Percentiles rank a stretch among this genome's conserved stretches.
phyloP scores from a whole-genome alignment of 805 yeast species.

The Saitoella complicata region DNA sequence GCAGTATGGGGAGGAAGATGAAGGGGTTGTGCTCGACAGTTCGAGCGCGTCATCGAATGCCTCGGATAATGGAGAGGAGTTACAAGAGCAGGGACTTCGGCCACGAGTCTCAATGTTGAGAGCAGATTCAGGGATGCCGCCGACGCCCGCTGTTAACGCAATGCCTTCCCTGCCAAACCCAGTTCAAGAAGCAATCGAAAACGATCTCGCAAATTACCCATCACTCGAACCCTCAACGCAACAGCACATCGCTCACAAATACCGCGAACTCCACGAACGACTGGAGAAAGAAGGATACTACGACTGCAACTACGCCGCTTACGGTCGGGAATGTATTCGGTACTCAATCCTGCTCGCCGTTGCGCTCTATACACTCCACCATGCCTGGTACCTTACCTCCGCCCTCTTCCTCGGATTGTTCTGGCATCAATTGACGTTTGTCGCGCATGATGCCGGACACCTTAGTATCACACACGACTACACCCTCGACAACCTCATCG shows the following conservation, averaged over 20 bases:
- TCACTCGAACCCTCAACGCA: slow-evolving; percentile 56
- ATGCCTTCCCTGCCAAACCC: not conserved
- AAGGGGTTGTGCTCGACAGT: too few species aligned
- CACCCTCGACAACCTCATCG: slow-evolving; percentile 57
- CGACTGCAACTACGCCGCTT: slow-evolving; percentile 56
- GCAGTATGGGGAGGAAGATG: slow-evolving; percentile 16
- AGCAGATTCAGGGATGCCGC: not conserved
- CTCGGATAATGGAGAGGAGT: not conserved
- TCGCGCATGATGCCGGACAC: slow-evolving; percentile 86
- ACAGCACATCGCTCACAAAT: slow-evolving; percentile 34
- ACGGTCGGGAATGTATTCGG: slow-evolving; percentile 51
- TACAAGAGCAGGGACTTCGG: not conserved
- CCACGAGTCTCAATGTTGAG: not conserved
- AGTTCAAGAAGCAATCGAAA: slow-evolving; percentile 29
- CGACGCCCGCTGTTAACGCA: not conserved
- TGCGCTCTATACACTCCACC: slow-evolving; percentile 33
- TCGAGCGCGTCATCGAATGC: not conserved
- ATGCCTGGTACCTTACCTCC: slow-evolving; percentile 32
- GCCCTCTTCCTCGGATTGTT: slow-evolving; percentile 55
- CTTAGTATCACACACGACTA: slow-evolving; percentile 67
- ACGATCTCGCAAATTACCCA: slow-evolving; percentile 46
- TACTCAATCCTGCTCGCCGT: slow-evolving; percentile 37
- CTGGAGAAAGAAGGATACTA: slow-evolving; percentile 46
- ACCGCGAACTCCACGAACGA: slow-evolving; percentile 40
- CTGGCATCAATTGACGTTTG: slow-evolving; percentile 82